Base-by-base conservation (phyloP, 108 stramenopile species). In the Mediolabrus comicus region DNA sequence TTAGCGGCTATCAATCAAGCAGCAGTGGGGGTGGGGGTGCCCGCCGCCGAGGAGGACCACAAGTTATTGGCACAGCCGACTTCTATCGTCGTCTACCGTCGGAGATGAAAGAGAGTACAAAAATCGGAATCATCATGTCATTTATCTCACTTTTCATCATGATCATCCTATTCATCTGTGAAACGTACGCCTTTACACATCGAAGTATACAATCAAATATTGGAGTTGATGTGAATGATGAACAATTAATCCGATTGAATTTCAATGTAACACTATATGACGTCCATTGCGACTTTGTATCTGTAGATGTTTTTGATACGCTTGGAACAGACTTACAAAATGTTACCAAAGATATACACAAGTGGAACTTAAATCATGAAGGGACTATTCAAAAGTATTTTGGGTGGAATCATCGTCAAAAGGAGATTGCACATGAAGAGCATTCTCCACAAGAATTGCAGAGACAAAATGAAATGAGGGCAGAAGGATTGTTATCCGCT, bases 271-370 rank as follows among this genome's bases (percentile, higher is more conserved):
- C 95, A 36, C 56, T 97, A 60, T 74, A 94, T 60, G 94, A 92
- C 74, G 54, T 97, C 30, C 89, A 95, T 58, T 97, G 97, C 73
- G 97, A 97, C 68, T 97, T 86, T 71, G 88, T 95, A 13, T 65
- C 70, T 10, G 91, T 96, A n/a, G 97, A 94, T 73, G 94, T 94
- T 0, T 90, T 87, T 88, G 96, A 94, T 65, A 89, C 92, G 38
- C 75, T 95, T 53, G 98, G 98, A 31, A 98, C 97, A 9, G 96
- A 97, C 75, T 84, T 88, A 27, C 92, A 97, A 71, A 98, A 98
- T 77, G 93, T 98, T 4, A 98, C 96, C 71, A 92, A 94, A 61
- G 98, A 98, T 66, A 89, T 98, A n/a, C 92, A 97, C 76, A 98
- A 97, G 83, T 98, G 98, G 98, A 95, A 97, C 71, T 33, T 97